Percentiles rank a stretch among this genome's conserved stretches.
phyloP scores from a whole-genome alignment of 2,329 filamentous ascomycete species.

The Phaeosphaeria sp. region DNA sequence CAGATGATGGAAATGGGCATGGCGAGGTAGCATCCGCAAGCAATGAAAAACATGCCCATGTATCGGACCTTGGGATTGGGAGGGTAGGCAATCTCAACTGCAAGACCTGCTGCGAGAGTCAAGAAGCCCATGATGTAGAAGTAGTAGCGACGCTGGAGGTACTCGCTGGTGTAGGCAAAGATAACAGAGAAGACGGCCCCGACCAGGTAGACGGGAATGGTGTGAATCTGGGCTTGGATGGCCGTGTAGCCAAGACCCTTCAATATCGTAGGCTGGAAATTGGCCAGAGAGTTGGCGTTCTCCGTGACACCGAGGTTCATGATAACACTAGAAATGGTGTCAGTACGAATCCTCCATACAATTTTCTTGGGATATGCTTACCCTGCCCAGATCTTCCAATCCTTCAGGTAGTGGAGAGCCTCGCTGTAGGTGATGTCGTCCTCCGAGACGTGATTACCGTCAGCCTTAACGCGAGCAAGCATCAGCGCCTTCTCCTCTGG shows the following conservation, averaged over 20 bases:
- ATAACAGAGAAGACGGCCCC: slow-evolving; percentile 38
- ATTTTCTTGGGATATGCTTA: slow-evolving; percentile 49
- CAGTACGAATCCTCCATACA: neutral
- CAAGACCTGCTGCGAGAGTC: slow-evolving; percentile 57
- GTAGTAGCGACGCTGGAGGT: slow-evolving; percentile 33
- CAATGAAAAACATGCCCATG: slow-evolving; percentile 62
- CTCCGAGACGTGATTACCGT: slow-evolving; percentile 55
- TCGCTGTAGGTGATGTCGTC: slow-evolving; percentile 55
- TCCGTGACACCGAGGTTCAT: slow-evolving; percentile 41
- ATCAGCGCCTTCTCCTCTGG: slow-evolving; percentile 61
- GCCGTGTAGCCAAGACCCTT: slow-evolving; percentile 44
- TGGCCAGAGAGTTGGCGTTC: slow-evolving; percentile 41
- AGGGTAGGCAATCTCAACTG: slow-evolving; percentile 55
- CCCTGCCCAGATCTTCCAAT: slow-evolving; percentile 65
- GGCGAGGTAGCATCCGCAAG: slow-evolving; percentile 62
- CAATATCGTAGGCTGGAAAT: slow-evolving; percentile 47
- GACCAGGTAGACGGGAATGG: slow-evolving; percentile 44
- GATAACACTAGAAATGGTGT: slow-evolving; percentile 17
- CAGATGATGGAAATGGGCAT: slow-evolving; percentile 64
- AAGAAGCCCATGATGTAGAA: slow-evolving; percentile 39
- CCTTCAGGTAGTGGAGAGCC: slow-evolving; percentile 52
- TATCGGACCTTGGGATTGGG: slow-evolving; percentile 52
- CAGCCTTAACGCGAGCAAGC: slow-evolving; percentile 57
- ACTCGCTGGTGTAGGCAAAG: slow-evolving; percentile 38
- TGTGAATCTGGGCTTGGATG: slow-evolving; percentile 43